phyloP scores from a whole-genome alignment of 2,329 filamentous ascomycete genomes.

The Sporothrix curviconia region DNA sequence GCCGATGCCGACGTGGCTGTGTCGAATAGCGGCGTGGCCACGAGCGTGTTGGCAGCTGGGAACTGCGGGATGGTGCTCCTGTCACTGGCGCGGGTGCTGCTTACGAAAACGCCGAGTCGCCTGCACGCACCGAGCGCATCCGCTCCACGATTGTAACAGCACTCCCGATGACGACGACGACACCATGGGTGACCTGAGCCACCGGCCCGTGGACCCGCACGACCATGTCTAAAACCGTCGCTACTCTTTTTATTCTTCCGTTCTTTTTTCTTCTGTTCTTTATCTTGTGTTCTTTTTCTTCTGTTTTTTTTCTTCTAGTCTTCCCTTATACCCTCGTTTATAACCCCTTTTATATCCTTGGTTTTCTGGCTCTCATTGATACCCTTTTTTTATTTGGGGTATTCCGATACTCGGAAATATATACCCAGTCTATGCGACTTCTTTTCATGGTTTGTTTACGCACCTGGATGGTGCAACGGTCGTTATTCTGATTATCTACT shows the following conservation, averaged over 20 bases:
- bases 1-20: slow-evolving; percentile 39
- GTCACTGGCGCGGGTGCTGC: background rate
- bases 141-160: slow-evolving; percentile 13
- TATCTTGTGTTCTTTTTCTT: background rate
- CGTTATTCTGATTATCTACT: too few relatives aligned
- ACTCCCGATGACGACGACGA: slow-evolving; percentile 25
- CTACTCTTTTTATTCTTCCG: background rate
- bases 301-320: background rate
- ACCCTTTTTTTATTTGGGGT: background rate
- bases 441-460: too few relatives aligned
- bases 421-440: too few relatives aligned
- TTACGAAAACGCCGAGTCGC: slow-evolving; percentile 16
- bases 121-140: slow-evolving; percentile 21
- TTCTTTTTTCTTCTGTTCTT: background rate
- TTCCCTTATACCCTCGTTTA: too few relatives aligned
- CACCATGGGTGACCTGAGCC: slow-evolving; percentile 31
- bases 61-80: slow-evolving; percentile 32
- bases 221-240: slow-evolving; percentile 31
- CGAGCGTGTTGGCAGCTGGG: slow-evolving; percentile 45
- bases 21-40: slow-evolving; percentile 35
- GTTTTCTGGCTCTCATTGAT: background rate
- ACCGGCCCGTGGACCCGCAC: slow-evolving; percentile 31
- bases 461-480: too few relatives aligned
- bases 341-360: too few relatives aligned
- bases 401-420: too few relatives aligned